Evolutionary conservation across 257 asterid species (phyloP), one percentile per base, ranked within the genome.

Genomic region (Solanum medicagineum): DNA sequence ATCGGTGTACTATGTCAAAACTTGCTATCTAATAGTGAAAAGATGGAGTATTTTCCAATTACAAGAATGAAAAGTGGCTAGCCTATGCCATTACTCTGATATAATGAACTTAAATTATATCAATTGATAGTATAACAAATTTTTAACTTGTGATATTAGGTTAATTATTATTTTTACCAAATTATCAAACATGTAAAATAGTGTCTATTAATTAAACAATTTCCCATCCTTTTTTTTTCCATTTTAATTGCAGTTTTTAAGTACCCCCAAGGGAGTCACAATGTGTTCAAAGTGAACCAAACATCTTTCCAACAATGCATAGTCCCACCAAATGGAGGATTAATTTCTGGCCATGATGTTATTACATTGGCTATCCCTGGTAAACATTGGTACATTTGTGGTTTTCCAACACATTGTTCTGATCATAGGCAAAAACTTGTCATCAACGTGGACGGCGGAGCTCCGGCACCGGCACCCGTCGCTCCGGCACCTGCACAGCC

Each of bases 341-440:
- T 82, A 57, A 71, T 81, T 73, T 15, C 55, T 54, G 89, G 89
- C 5, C 1, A 81, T 13, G 89, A 87, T 49, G 53, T 45, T 10
- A 49, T 84, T 0, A 22, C 84, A 7, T 86, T 87, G 10, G 24
- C 86, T 6, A 1, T 73, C 0, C 65, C 87, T 8, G 89, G 89
- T 26, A 70, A 49, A 45, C 84, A 81, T 44, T 87, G 89, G 89
- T 87, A 87, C 84, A 71, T 87, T 55, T 84, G 89, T 70, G 87
- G 84, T 22, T 5, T 87, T 8, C 4, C 44, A 5, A 17, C 45
- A 17, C 89, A 87, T n/a, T 87, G 89, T 14, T 11, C 55, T 1
- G 54, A 26, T 40, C 54, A 69, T 80, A 49, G 62, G 3, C 85
- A 83, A 81, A 87, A 87, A 85, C 80, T 87, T 8, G 83, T 17